Evolutionary conservation across 2,329 filamentous ascomycete species (phyloP), one percentile per base, ranked within the genome.

Genomic region (Monascus ruber): DNA sequence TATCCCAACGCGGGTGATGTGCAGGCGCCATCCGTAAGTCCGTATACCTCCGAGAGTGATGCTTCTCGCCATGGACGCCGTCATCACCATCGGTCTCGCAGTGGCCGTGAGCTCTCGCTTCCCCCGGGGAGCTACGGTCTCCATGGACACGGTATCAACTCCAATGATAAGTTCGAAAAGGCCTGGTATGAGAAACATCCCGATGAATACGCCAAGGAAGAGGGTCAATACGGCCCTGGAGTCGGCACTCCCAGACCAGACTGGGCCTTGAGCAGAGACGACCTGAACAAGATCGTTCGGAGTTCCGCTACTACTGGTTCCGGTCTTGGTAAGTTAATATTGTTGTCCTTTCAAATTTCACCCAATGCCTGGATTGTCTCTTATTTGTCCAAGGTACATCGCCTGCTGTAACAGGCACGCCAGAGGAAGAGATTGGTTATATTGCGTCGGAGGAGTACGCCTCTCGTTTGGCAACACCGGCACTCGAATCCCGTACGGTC

Each of bases 181-280:
- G 83, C 84, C 25, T 95, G 94, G 74, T 93, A 91, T 56, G 78
- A 86, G 53, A 95, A 91, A 64, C 87, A 94, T 54, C 89, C 89
- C 0, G 85, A 95, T 34, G 74, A 76, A 48, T 70, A 82, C 26
- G 72, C 76, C 40, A 78, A 82, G 57, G 85, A 89, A 62, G 85
- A 88, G 47, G 77, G 73, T 33, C 72, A 74, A 47, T 81, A 82
- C 53, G 73, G 70, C 38, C 70, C 72, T 32, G 72, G 71, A 28
- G 70, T 77, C 43, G 70, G 72, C 40, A 73, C 72, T 36, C 74
- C 73, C 26, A 70, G 77, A 36, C 75, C 75, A 31, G 83, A 91
- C 56, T 93, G 83, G 66, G 85, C 86, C 40, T 75, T 94, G 77
- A 91, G 84, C 63, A 88, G 83, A 52, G 84, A 86, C 33, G 85